These are phyloP conservation scores for Euphorbia peplus DNA, from an alignment of 345 rosid genomes.

Conservation along the genomic window DNA sequence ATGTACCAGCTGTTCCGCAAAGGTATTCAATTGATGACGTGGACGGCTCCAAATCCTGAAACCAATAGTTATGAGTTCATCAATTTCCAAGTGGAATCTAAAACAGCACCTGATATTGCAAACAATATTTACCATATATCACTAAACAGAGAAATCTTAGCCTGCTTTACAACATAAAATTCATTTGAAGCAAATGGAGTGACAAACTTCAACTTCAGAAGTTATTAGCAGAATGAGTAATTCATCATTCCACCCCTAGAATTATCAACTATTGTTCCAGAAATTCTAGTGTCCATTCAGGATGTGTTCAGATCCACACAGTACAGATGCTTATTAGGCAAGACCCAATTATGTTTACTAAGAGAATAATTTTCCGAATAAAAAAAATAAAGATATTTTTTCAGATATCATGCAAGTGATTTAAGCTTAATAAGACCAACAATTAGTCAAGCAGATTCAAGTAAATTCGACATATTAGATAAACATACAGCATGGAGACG, in stretches of 20 bases:
- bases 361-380: conserved; percentile 1
- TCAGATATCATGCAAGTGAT: background rate
- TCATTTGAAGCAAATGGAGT: background rate
- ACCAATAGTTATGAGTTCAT: conserved; percentile 13
- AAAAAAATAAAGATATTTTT: background rate
- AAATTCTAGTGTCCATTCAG: background rate
- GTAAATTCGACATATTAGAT: conserved; percentile 2
- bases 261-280: background rate
- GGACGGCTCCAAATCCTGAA: conserved; percentile 69
- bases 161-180: background rate
- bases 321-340: background rate
- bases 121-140: background rate
- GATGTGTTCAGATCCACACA: background rate
- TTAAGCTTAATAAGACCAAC: background rate
- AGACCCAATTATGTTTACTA: background rate
- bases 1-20: conserved; percentile 85
- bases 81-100: conserved; percentile 11
- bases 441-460: background rate
- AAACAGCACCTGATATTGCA: background rate
- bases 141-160: background rate
- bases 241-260: background rate
- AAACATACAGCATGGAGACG: conserved; percentile 80
- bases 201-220: background rate
- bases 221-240: background rate
- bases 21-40: conserved; percentile 74